These are phyloP conservation scores for Platanus orientalis DNA, from an alignment of 164 flowering plant species.

Conservation along the genomic window DNA sequence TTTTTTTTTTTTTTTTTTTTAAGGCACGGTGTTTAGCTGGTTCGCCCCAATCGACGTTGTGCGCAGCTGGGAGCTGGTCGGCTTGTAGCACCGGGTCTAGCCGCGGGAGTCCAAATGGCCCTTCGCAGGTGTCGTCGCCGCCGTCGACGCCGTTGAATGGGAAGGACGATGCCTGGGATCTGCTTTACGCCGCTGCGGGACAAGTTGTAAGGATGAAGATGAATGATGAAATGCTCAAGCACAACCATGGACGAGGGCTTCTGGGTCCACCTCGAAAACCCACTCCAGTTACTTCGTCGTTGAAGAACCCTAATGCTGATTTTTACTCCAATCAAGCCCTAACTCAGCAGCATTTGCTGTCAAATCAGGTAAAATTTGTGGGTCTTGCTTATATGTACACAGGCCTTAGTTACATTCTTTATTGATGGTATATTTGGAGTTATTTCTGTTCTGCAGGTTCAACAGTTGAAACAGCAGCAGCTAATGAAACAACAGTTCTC, in stretches of 20 bases:
- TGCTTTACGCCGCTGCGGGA: slow-evolving; percentile 68
- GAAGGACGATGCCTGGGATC: slow-evolving; percentile 27
- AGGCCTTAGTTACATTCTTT: too few relatives aligned
- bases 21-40: slow-evolving; percentile 39
- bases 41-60: slow-evolving; percentile 71
- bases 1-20: background rate
- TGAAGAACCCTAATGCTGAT: slow-evolving; percentile 15
- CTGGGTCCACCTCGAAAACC: slow-evolving; percentile 31
- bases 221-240: slow-evolving; percentile 24
- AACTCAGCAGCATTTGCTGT: slow-evolving; percentile 38
- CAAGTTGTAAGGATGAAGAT: slow-evolving; percentile 54
- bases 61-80: slow-evolving; percentile 37
- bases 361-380: slow-evolving; percentile 25
- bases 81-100: slow-evolving; percentile 38
- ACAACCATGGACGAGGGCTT: slow-evolving; percentile 21
- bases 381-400: too few relatives aligned
- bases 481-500: slow-evolving; percentile 25
- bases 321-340: slow-evolving; percentile 24
- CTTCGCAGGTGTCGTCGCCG: slow-evolving; percentile 33
- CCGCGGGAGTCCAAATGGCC: slow-evolving; percentile 47
- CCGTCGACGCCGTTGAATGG: slow-evolving; percentile 24
- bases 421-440: too few relatives aligned
- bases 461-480: slow-evolving; percentile 44
- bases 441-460: too few relatives aligned
- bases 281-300: slow-evolving; percentile 15